These are phyloP conservation scores for Pelargonium hybrid DNA, from an alignment of 441 rosid species.

Conservation along the genomic window DNA sequence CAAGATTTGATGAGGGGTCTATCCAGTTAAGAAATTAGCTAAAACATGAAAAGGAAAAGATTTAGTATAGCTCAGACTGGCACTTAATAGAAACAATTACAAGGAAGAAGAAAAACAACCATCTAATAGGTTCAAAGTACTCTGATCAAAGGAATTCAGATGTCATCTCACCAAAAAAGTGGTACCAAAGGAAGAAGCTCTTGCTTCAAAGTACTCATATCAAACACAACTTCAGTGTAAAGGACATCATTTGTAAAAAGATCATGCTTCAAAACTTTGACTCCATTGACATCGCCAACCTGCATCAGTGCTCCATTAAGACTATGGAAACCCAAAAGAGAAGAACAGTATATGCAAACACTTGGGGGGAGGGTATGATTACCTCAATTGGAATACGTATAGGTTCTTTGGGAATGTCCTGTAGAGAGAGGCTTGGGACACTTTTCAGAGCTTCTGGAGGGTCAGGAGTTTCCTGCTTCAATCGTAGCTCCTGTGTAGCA, in stretches of 20 bases:
- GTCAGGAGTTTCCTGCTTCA: constrained; percentile 90
- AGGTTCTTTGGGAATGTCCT: constrained; percentile 83
- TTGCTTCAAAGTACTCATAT: constrained; percentile 62
- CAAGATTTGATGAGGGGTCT: neutral
- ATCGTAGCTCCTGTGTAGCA: constrained; percentile 66
- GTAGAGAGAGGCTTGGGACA: constrained; percentile 65
- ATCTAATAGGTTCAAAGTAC: neutral
- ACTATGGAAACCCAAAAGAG: constrained; percentile 5
- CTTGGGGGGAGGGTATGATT: constrained; percentile 10
- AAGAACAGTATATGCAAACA: constrained; percentile 6
- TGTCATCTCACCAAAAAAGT: constrained; percentile 66
- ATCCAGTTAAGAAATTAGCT: neutral
- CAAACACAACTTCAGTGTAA: constrained; percentile 71
- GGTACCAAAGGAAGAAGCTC: constrained; percentile 80
- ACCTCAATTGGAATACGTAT: constrained; percentile 64
- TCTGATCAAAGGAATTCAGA: too few species aligned
- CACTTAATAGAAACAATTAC: neutral
- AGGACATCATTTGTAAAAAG: constrained; percentile 88
- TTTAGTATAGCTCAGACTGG: neutral
- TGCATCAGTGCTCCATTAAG: constrained; percentile 22
- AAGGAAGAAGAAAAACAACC: neutral
- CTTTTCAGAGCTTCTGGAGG: constrained; percentile 71
- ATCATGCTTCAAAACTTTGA: constrained; percentile 71
- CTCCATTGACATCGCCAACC: constrained; percentile 77
- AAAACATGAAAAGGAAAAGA: neutral